Percentiles rank a stretch among this genome's conserved stretches.
Conservation (phyloP, 352 stramenopile species). For the Globisporangium splendens region DNA sequence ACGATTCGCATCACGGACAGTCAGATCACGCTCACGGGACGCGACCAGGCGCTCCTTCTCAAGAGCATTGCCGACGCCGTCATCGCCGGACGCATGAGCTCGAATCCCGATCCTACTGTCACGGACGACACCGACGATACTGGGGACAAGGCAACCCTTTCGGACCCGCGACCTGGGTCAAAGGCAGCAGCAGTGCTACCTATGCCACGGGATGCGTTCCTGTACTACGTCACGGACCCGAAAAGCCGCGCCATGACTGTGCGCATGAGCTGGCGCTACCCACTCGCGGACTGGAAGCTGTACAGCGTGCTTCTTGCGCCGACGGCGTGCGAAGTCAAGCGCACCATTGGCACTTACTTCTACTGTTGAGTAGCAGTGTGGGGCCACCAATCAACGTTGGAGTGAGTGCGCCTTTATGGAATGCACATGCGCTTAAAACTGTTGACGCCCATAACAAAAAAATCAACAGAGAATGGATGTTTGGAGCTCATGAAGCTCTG, state of each 20-base stretch:
- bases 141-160: neutral
- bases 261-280: conserved; percentile 8
- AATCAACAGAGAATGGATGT: too few relatives aligned
- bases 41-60: neutral
- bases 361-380: too few relatives aligned
- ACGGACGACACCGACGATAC: neutral
- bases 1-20: conserved; percentile 7
- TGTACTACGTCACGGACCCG: neutral
- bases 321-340: neutral
- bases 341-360: too few relatives aligned
- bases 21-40: conserved; percentile 1
- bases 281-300: conserved; percentile 8
- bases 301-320: conserved; percentile 4
- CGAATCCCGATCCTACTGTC: neutral
- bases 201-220: conserved; percentile 1
- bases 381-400: too few relatives aligned
- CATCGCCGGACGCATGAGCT: neutral
- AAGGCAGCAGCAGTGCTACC: too few relatives aligned
- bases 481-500: too few relatives aligned
- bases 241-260: neutral
- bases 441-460: too few relatives aligned
- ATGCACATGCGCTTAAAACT: too few relatives aligned
- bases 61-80: conserved; percentile 6
- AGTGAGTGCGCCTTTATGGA: too few relatives aligned
- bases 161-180: neutral